Conservation (phyloP, 2,329 filamentous ascomycete genomes). For the Clonostachys sp. region DNA sequence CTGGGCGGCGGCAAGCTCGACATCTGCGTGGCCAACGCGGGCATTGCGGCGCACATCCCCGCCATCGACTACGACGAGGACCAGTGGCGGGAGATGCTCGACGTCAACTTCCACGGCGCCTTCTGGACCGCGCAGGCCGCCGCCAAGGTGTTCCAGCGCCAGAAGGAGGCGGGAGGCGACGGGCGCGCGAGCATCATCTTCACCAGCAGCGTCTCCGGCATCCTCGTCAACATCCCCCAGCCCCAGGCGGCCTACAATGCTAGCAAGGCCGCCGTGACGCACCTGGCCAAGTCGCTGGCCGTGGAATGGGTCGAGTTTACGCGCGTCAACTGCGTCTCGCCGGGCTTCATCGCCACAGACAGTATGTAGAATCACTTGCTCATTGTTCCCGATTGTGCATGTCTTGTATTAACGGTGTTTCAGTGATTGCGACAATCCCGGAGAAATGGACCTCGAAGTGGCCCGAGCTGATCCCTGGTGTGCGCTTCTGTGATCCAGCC, state of each 20-base stretch:
- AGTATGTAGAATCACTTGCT: neutral
- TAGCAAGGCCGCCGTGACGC: conserved; percentile 31
- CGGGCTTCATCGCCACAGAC: conserved; percentile 55
- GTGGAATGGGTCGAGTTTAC: conserved; percentile 72
- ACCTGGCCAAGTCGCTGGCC: conserved; percentile 55
- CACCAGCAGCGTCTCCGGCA: conserved; percentile 41
- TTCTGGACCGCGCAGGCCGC: conserved; percentile 31
- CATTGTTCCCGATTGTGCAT: neutral
- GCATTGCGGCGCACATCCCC: conserved; percentile 48
- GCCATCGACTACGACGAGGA: conserved; percentile 47
- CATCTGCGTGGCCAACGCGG: conserved; percentile 35
- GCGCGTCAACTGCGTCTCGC: conserved; percentile 63
- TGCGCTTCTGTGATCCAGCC: conserved; percentile 43
- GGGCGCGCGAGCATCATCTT: conserved; percentile 41
- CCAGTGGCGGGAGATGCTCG: conserved; percentile 44
- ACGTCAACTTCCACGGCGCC: conserved; percentile 45
- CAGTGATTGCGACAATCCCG: conserved; percentile 12
- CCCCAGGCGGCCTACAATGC: conserved; percentile 33
- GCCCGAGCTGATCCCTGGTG: conserved; percentile 39
- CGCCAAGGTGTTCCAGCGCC: conserved; percentile 29
- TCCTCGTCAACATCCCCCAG: conserved; percentile 43
- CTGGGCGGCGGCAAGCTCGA: conserved; percentile 30
- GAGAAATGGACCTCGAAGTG: conserved; percentile 11
- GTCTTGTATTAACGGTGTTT: conserved; percentile 33
- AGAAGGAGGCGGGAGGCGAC: conserved; percentile 15